Evolutionary conservation across 1,284 basidiomycete genomes (phyloP).

Genomic region (Irpex lacteus): DNA sequence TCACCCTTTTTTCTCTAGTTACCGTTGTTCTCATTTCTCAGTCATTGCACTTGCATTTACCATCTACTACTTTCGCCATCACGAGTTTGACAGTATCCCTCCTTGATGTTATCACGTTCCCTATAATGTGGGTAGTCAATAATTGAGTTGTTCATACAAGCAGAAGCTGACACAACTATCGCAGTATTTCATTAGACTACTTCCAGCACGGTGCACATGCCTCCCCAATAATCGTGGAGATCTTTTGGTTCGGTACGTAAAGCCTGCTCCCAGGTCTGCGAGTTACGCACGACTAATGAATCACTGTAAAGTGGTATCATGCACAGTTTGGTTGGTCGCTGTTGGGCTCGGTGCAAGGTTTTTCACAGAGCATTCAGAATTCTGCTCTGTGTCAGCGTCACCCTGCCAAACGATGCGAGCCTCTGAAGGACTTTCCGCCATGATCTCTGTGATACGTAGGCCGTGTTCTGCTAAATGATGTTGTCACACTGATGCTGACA

Average conservation of each 20-base stretch:
- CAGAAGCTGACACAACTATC: not conserved
- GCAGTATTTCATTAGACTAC: constrained; percentile 4
- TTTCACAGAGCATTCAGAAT: not conserved
- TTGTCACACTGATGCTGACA: not conserved
- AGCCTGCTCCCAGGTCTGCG: no score
- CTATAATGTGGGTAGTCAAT: constrained; percentile 5
- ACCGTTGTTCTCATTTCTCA: constrained; percentile 1
- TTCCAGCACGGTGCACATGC: not conserved
- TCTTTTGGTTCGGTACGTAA: constrained; percentile 6
- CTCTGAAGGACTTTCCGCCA: not conserved
- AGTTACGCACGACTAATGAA: not conserved
- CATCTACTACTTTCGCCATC: not conserved
- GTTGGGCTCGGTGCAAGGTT: not conserved
- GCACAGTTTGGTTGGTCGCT: constrained; percentile 2
- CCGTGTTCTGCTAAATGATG: not conserved
- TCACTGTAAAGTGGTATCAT: not conserved
- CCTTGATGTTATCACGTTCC: not conserved
- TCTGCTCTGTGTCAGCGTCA: not conserved
- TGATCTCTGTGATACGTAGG: constrained; percentile 5
- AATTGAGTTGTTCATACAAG: not conserved
- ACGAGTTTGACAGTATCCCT: not conserved
- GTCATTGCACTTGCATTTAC: not conserved
- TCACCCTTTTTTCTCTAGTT: constrained; percentile 4
- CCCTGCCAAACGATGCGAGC: not conserved
- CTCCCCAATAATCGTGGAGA: not conserved